Conservation (phyloP, 345 rosid species). For the Gossypium stocksii region DNA sequence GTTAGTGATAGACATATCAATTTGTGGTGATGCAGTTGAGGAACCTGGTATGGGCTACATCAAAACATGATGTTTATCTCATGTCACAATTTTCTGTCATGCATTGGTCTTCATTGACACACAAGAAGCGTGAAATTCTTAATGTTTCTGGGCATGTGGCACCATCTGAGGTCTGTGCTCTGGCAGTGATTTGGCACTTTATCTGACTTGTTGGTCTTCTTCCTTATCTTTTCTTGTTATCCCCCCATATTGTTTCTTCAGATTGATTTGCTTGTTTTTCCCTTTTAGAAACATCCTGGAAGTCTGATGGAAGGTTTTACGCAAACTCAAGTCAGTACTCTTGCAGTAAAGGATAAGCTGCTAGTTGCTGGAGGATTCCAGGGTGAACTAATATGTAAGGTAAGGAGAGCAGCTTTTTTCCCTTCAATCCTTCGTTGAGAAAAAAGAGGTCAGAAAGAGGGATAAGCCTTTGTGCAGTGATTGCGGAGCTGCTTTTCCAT, state of each 20-base stretch:
- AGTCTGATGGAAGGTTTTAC: constrained; percentile 71
- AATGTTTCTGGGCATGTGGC: constrained; percentile 72
- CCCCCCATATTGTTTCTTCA: background rate
- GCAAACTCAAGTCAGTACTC: constrained; percentile 73
- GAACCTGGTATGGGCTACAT: constrained; percentile 75
- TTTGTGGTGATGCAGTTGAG: constrained; percentile 50
- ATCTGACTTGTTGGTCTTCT: background rate
- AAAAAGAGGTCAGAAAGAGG: background rate
- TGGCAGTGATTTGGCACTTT: constrained; percentile 12
- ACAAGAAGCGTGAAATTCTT: constrained; percentile 48
- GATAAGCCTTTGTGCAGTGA: background rate
- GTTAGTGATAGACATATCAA: constrained; percentile 10
- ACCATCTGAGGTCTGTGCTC: constrained; percentile 49
- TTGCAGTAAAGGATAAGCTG: constrained; percentile 68
- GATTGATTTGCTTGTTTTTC: background rate
- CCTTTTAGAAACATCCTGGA: constrained; percentile 58
- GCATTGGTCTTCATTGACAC: constrained; percentile 66
- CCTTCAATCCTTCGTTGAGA: background rate
- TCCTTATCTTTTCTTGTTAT: background rate
- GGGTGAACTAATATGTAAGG: constrained; percentile 84
- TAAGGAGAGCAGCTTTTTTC: constrained; percentile 7
- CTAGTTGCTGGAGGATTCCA: constrained; percentile 82
- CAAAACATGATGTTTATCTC: constrained; percentile 74
- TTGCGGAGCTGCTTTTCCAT: background rate
- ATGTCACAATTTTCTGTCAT: constrained; percentile 57